Base-by-base conservation (phyloP, 495 filamentous ascomycete genomes). In the Penicillium coprophilum region DNA sequence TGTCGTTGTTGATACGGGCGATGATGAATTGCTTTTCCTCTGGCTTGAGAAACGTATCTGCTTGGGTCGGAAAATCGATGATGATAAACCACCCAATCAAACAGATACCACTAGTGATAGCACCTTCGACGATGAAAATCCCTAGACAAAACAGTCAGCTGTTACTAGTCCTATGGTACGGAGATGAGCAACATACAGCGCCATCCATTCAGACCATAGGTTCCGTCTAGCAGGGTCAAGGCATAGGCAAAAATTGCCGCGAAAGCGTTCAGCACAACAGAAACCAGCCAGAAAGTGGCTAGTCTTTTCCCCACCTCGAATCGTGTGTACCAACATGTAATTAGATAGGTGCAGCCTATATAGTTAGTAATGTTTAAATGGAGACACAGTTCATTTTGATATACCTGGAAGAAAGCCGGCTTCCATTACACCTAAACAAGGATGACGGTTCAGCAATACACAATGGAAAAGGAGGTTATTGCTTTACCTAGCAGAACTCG, bases 221-320 rank as follows among this genome's bases (percentile, higher is more conserved):
- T 46, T 27, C 45, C 45, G 9, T 46, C 27, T 5, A 46, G 27
- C 3, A 46, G 45, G 8, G 45, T 46, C 45, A 46, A 46, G n/a
- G 45, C 45, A 46, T 46, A 46, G n/a, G 45, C 45, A 19, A 46
- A 46, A 4, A 46, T 46, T n/a, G 45, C 45, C 6, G 45, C 45
- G 3, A 46, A 46, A 8, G 45, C 45, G 9, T 46, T 46, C 9
- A 46, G 9, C 6, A 46, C n/a, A 46, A 46, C 45, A 30, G 45
- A 46, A 1, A 46, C 45, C 7, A 46, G 27, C 45, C 45, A 46
- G 4, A 46, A 46, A 6, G 27, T 8, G 15, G 45, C 45, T n/a
- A 46, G 27, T 31, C 45, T 28, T 27, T 46, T 46, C n/a, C 45
- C 45, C 6, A 46, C 45, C 11, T 46, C 45, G 12, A 46, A 46